These are phyloP conservation scores for Cicer arietinum DNA, from an alignment of 306 rosid genomes.

Conservation along the genomic window DNA sequence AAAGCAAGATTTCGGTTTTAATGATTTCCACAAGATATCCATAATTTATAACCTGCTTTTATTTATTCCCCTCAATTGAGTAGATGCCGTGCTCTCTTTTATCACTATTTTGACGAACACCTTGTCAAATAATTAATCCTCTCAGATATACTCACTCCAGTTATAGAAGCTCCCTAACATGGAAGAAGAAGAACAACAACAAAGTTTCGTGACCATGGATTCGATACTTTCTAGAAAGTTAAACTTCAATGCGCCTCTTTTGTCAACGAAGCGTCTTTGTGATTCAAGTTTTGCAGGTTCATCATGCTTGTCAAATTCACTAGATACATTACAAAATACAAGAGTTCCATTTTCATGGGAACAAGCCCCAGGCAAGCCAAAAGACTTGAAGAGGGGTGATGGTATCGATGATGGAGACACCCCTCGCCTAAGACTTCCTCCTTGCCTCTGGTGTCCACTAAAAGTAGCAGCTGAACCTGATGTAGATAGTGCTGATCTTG, in stretches of 20 bases:
- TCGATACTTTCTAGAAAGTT: slow-evolving; percentile 58
- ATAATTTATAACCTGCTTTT: slow-evolving; percentile 51
- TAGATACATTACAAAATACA: slow-evolving; percentile 17
- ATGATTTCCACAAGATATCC: slow-evolving; percentile 65
- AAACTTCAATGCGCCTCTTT: slow-evolving; percentile 70
- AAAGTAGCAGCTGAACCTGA: slow-evolving; percentile 36
- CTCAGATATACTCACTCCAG: slow-evolving; percentile 27
- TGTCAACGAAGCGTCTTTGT: slow-evolving; percentile 65
- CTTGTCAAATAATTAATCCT: slow-evolving; percentile 21
- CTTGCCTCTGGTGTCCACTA: slow-evolving; percentile 56
- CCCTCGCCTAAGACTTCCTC: slow-evolving; percentile 71
- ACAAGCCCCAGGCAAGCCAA: slow-evolving; percentile 71
- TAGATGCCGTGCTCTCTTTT: slow-evolving; percentile 10
- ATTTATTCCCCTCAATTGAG: slow-evolving; percentile 53
- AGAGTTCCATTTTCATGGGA: slow-evolving; percentile 90
- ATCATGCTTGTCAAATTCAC: slow-evolving; percentile 32
- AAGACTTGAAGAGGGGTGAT: slow-evolving; percentile 33
- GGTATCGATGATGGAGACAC: slow-evolving; percentile 39
- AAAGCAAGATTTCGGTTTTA: slow-evolving; percentile 48
- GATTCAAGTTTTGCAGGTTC: slow-evolving; percentile 19
- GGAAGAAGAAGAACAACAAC: slow-evolving; percentile 8
- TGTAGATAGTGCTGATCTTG: slow-evolving; percentile 18
- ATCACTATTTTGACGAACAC: slow-evolving; percentile 28
- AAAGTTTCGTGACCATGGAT: slow-evolving; percentile 39
- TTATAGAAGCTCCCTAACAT: slow-evolving; percentile 19